These are phyloP conservation scores for Kwoniella newhampshirensis DNA, from an alignment of 768 basidiomycete species.

Conservation along the genomic window DNA sequence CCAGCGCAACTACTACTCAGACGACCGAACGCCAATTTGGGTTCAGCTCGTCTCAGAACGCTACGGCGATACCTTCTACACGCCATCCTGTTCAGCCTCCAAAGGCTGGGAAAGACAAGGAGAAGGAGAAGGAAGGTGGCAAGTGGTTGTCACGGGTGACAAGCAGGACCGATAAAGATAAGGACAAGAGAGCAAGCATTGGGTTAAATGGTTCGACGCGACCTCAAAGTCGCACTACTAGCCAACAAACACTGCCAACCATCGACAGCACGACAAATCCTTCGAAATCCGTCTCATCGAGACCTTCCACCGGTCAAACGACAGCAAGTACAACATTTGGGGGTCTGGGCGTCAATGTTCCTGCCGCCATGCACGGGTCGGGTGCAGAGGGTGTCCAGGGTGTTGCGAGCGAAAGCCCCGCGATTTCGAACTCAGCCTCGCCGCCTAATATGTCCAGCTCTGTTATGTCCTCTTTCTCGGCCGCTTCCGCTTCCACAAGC, in stretches of 20 bases:
- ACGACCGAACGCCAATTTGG: background rate
- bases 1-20: background rate
- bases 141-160: constrained; percentile 24
- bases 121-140: constrained; percentile 20
- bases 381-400: constrained; percentile 22
- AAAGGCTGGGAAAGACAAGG: constrained; percentile 7
- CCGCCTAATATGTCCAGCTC: constrained; percentile 26
- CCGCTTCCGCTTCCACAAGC: constrained; percentile 11
- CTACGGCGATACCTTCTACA: constrained; percentile 8
- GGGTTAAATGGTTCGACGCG: background rate
- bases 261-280: background rate
- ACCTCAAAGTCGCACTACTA: too few relatives aligned
- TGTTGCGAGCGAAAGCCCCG: background rate
- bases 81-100: constrained; percentile 2
- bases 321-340: constrained; percentile 24
- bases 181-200: constrained; percentile 3
- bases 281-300: too few relatives aligned
- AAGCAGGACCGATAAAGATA: constrained; percentile 21
- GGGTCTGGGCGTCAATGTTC: constrained; percentile 26
- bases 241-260: background rate
- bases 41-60: constrained; percentile 2
- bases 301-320: constrained; percentile 4
- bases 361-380: constrained; percentile 10
- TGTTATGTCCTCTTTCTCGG: constrained; percentile 26
- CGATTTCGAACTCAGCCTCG: constrained; percentile 5